A percentile compares a stretch with the other conserved stretches of the same genome.
Evolutionary conservation across 176 grass and related monocot species (phyloP).

Genomic region (Raddia guianensis): DNA sequence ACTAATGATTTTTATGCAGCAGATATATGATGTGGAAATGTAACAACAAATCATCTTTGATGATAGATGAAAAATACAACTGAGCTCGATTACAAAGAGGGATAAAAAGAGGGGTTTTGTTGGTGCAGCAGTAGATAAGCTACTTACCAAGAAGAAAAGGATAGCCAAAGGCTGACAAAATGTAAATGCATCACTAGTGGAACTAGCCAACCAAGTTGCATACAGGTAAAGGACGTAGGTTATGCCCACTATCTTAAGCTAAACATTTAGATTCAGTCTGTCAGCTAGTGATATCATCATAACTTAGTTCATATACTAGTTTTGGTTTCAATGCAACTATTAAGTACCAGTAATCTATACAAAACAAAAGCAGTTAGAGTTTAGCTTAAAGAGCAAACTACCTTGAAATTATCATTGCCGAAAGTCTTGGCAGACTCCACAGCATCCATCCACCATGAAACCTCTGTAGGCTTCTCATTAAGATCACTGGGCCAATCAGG

Average conservation of each 20-base stretch:
- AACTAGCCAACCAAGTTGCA: background rate
- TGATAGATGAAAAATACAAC: background rate
- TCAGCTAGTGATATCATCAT: background rate
- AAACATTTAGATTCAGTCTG: background rate
- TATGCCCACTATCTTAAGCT: background rate
- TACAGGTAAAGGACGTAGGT: background rate
- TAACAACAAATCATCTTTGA: background rate
- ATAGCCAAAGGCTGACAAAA: background rate
- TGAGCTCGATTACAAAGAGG: background rate
- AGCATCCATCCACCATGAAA: constrained; percentile 94
- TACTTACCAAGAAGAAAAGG: background rate
- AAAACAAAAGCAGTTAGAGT: background rate
- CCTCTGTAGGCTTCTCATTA: constrained; percentile 81
- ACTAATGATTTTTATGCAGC: background rate
- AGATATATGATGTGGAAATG: background rate
- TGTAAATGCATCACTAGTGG: background rate
- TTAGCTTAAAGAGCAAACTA: constrained; percentile 31
- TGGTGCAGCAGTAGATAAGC: background rate
- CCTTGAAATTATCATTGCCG: constrained; percentile 96
- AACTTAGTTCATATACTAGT: constrained; percentile 11
- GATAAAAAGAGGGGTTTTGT: background rate
- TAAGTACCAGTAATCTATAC: background rate
- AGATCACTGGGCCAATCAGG: constrained; percentile 96
- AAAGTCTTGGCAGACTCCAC: constrained; percentile 88
- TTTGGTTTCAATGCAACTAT: background rate